Conservation (phyloP, 225 moss, liverwort and hornwort species). For the Climacium dendroides region DNA sequence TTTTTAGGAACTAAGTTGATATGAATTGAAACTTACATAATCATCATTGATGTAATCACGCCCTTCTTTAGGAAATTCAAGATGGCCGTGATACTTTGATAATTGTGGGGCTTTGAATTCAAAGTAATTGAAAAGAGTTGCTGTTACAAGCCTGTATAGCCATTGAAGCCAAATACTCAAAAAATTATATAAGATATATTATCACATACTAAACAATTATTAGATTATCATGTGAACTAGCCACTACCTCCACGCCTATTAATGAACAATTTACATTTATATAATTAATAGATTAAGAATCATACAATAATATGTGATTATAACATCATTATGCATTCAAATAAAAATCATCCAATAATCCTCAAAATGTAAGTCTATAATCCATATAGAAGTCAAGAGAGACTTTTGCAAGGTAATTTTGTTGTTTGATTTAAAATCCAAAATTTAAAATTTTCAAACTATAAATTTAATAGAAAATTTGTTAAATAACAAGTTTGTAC, state of each 20-base stretch:
- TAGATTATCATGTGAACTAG: not conserved
- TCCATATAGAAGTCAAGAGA: not conserved
- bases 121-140: not conserved
- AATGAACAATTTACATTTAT: no score
- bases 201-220: not conserved
- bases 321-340: not conserved
- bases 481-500: not conserved
- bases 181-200: not conserved
- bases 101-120: not conserved
- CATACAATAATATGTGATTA: not conserved
- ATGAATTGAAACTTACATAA: not conserved
- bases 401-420: no score
- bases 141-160: slow-evolving; percentile 2
- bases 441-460: not conserved
- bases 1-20: not conserved
- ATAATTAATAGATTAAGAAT: no score
- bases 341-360: not conserved
- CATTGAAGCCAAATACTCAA: not conserved
- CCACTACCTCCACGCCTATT: accelerated
- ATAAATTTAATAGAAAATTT: not conserved
- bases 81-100: slow-evolving; percentile 16
- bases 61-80: slow-evolving; percentile 8
- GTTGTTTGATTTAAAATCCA: not conserved
- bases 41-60: slow-evolving; percentile 7
- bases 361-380: not conserved